Evolutionary conservation across 2,329 filamentous ascomycete species (phyloP).

Genomic region (Microdochium trichocladiopsis): DNA sequence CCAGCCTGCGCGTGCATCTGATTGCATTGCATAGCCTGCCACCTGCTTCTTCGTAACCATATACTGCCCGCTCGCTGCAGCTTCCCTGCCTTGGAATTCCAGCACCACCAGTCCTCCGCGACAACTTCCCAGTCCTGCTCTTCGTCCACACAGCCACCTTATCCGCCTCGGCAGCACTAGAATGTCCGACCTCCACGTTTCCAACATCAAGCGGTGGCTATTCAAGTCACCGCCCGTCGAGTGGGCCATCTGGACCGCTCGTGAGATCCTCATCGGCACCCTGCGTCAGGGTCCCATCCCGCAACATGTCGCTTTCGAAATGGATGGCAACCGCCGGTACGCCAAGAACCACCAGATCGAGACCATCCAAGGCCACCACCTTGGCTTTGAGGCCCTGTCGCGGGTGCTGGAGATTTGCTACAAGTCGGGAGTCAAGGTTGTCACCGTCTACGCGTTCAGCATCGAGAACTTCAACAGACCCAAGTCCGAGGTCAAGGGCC

Average conservation of each 20-base stretch:
- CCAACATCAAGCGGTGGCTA: constrained; percentile 57
- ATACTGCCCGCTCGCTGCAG: too few relatives aligned
- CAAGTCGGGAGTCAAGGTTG: constrained; percentile 91
- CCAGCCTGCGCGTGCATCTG: background rate
- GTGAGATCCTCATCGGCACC: constrained; percentile 81
- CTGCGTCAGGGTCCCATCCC: constrained; percentile 87
- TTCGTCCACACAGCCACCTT: background rate
- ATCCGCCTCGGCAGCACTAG: background rate
- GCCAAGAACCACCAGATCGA: constrained; percentile 87
- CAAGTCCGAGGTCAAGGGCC: constrained; percentile 89
- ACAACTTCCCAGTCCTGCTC: background rate
- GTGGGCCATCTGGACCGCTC: constrained; percentile 73
- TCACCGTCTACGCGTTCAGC: constrained; percentile 97
- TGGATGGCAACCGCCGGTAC: constrained; percentile 96
- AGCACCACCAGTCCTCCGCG: too few relatives aligned
- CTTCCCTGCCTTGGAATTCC: too few relatives aligned
- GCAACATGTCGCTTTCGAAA: constrained; percentile 96
- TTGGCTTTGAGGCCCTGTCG: constrained; percentile 91
- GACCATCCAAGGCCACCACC: constrained; percentile 90
- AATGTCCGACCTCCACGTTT: constrained; percentile 49
- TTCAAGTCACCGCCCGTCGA: constrained; percentile 84
- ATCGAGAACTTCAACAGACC: constrained; percentile 99
- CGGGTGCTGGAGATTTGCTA: constrained; percentile 96
- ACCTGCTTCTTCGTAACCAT: background rate
- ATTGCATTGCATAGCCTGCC: background rate